Evolutionary conservation across 2,329 filamentous ascomycete species (phyloP), one percentile per base, ranked within the genome.

Genomic region (Aspergillus uvarum): DNA sequence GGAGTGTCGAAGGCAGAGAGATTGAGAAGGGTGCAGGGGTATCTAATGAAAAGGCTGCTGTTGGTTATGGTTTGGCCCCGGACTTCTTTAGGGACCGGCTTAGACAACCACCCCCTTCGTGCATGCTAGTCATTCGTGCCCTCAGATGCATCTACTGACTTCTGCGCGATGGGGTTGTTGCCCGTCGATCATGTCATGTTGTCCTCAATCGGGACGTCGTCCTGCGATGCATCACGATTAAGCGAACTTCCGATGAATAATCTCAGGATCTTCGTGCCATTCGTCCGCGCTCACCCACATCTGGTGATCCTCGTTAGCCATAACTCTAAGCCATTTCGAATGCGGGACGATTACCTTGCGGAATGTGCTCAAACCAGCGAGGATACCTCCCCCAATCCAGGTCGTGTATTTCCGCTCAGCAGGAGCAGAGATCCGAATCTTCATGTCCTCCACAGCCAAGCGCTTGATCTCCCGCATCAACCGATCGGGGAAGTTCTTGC

Each of bases 241-340:
- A 71, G 92, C 93, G 78, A 98, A 96, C 79, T 96, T 98, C 73
- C 92, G 95, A 79, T 98, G 94, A 74, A 99, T 98, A 71, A 99
- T 95, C 74, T 99, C 94, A 19, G 95, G 95, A 75, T 99, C 96
- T 84, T 99, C 95, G 76, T 99, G 95, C 95, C 95, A 99, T 82
- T 99, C 95, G 74, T 98, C 95, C 74, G 96, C 94, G 79, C 92
- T 96, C 72, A 99, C 95, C 92, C 95, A 98, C 95, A 99, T 99
- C 94, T 96, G 75, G 32, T 58, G n/a, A 35, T 31, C 16, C 35
- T 32, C 16, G 52, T 65, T 53, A 59, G 55, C 24, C 22, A 21
- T 31, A 4, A n/a, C 44, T 2, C 1, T 48, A 52, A 24, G 14
- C 19, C n/a, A 3, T 2, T 16, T 8, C 29, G 22, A 35, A 16